Percentiles rank a stretch among this genome's conserved stretches.
phyloP scores from a whole-genome alignment of 495 filamentous ascomycete genomes.

The Tuber borchii region DNA sequence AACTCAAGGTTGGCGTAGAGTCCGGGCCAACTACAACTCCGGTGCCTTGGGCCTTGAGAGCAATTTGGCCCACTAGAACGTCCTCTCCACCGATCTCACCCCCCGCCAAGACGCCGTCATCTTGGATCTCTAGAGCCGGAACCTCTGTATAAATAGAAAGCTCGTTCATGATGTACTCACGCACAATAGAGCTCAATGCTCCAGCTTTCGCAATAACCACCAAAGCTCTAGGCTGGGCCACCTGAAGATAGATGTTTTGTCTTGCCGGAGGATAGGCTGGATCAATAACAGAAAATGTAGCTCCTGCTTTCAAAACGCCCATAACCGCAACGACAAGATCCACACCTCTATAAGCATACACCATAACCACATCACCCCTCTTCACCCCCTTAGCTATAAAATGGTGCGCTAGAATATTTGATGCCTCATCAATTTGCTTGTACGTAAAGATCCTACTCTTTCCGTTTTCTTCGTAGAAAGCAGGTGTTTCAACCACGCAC shows the following conservation, averaged over 20 bases:
- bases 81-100: slow-evolving; percentile 62
- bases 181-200: slow-evolving; percentile 58
- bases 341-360: slow-evolving; percentile 74
- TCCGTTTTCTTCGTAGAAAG: slow-evolving; percentile 49
- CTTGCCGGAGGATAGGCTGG: slow-evolving; percentile 80
- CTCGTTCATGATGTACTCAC: slow-evolving; percentile 66
- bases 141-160: slow-evolving; percentile 68
- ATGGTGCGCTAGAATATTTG: slow-evolving; percentile 73
- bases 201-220: slow-evolving; percentile 76
- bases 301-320: slow-evolving; percentile 59
- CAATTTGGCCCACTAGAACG: slow-evolving; percentile 52
- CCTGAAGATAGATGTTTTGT: slow-evolving; percentile 86
- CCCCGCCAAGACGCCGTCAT: slow-evolving; percentile 68
- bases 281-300: slow-evolving; percentile 77
- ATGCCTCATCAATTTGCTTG: slow-evolving; percentile 76
- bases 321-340: slow-evolving; percentile 63
- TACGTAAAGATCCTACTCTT: slow-evolving; percentile 69
- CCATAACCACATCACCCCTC: slow-evolving; percentile 86
- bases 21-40: slow-evolving; percentile 85
- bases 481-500: slow-evolving; percentile 79
- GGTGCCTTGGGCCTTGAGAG: slow-evolving; percentile 54
- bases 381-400: slow-evolving; percentile 65
- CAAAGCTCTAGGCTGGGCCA: slow-evolving; percentile 71
- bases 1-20: slow-evolving; percentile 71
- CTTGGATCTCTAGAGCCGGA: slow-evolving; percentile 64